Conservation (phyloP, 2,329 filamentous ascomycete genomes). For the Aspergillus quadricinctus region DNA sequence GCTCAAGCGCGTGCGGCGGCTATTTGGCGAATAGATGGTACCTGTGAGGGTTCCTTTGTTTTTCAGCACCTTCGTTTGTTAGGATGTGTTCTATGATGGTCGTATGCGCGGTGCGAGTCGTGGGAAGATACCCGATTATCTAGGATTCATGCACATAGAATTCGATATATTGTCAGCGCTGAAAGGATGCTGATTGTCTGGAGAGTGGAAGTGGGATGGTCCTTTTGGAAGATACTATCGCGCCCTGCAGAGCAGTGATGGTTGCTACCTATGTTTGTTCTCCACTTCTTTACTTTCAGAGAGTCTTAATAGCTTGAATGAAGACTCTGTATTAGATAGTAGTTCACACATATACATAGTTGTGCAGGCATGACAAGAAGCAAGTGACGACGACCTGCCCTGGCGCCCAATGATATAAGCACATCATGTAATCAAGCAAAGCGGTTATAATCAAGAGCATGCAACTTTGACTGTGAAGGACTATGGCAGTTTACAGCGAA, state of each 20-base stretch:
- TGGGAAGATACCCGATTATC: conserved; percentile 16
- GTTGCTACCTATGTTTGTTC: neutral
- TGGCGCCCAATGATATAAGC: conserved; percentile 12
- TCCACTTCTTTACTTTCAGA: neutral
- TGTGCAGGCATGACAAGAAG: neutral
- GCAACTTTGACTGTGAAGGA: neutral
- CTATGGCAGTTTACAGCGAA: neutral
- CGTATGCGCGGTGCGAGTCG: neutral
- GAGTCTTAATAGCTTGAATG: neutral
- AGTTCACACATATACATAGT: conserved; percentile 5
- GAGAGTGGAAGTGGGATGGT: too few relatives aligned
- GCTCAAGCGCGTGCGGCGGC: conserved; percentile 73
- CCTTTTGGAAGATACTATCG: too few relatives aligned
- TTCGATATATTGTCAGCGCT: neutral
- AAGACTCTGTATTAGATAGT: neutral
- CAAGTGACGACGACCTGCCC: conserved; percentile 2
- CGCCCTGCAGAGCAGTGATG: neutral
- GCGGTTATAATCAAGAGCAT: neutral
- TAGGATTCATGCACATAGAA: conserved; percentile 6
- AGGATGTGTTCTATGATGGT: neutral
- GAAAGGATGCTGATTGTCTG: neutral
- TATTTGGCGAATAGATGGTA: conserved; percentile 56
- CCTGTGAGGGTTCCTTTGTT: neutral
- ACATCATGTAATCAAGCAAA: conserved; percentile 3
- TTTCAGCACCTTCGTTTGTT: conserved; percentile 1